A percentile compares a stretch with the other conserved stretches of the same genome.
These are phyloP conservation scores for Henckelia pumila DNA, from an alignment of 257 asterid genomes.

Conservation along the genomic window DNA sequence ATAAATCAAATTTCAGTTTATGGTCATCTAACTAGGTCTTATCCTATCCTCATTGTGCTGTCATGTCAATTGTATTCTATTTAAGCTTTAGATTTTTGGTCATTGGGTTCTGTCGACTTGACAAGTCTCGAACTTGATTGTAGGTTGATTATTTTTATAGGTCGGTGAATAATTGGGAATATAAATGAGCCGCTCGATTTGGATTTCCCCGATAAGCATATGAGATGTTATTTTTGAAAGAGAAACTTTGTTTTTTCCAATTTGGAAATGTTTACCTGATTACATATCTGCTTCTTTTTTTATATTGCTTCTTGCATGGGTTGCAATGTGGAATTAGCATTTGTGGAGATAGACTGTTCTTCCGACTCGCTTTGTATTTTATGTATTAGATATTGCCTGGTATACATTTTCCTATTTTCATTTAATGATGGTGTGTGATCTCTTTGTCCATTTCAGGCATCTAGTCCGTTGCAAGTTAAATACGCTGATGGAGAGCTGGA, in stretches of 20 bases:
- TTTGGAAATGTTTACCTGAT: constrained; percentile 3
- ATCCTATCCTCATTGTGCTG: no score
- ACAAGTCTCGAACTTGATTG: no score
- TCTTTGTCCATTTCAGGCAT: constrained; percentile 74
- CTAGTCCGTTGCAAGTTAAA: constrained; percentile 96
- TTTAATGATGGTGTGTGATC: constrained; percentile 31
- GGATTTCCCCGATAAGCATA: not conserved
- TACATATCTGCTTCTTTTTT: constrained; percentile 2
- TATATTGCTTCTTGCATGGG: not conserved
- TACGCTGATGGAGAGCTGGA: constrained; percentile 99
- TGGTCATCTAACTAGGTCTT: no score
- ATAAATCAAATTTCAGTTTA: no score
- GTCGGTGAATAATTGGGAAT: constrained; percentile 7
- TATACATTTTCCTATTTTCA: constrained; percentile 31
- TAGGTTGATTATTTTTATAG: not conserved
- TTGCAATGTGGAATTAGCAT: constrained; percentile 45
- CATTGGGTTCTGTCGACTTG: no score
- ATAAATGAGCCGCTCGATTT: not conserved
- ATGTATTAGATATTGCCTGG: constrained; percentile 22
- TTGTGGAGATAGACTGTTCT: constrained; percentile 2
- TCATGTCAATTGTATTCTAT: no score
- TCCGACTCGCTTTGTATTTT: constrained; percentile 2
- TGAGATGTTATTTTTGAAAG: not conserved
- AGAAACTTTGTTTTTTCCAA: not conserved
- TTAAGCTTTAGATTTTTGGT: no score